Evolutionary conservation across 225 moss, liverwort and hornwort species (phyloP).

Genomic region (Bryoerythrophyllum caledonicum): DNA sequence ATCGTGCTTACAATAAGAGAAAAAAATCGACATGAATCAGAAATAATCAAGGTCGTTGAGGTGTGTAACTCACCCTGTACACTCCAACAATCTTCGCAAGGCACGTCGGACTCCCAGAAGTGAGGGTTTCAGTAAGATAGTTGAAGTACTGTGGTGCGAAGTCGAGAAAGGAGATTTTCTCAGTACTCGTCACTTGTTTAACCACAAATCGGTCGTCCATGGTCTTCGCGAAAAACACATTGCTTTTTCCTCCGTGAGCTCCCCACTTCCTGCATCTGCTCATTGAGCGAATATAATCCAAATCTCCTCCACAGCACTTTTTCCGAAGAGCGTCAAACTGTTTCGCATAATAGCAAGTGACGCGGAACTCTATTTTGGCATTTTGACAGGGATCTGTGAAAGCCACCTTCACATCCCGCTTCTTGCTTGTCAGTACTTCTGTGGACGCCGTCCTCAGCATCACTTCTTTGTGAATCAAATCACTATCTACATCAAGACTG

Average conservation of each 20-base stretch:
- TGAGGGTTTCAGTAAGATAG: constrained; percentile 78
- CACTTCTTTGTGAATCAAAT: constrained; percentile 36
- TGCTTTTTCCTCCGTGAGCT: constrained; percentile 98
- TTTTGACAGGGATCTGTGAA: constrained; percentile 61
- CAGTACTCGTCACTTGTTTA: constrained; percentile 93
- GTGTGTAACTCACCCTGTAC: constrained; percentile 65
- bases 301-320: constrained; percentile 77
- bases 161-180: constrained; percentile 82
- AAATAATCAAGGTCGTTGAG: neutral
- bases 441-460: constrained; percentile 34
- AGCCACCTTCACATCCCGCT: constrained; percentile 57
- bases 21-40: neutral
- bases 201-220: constrained; percentile 96
- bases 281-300: constrained; percentile 82
- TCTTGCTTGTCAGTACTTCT: constrained; percentile 38
- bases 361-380: constrained; percentile 76
- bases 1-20: constrained; percentile 15
- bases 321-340: constrained; percentile 86
- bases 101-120: constrained; percentile 83
- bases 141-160: constrained; percentile 93
- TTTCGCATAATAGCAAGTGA: constrained; percentile 86
- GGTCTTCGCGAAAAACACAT: constrained; percentile 95
- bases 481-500: constrained; percentile 45
- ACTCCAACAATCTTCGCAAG: constrained; percentile 94
- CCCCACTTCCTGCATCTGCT: constrained; percentile 96